Evolutionary conservation across 176 grass and related monocot species (phyloP).

Genomic region (Typha latifolia): DNA sequence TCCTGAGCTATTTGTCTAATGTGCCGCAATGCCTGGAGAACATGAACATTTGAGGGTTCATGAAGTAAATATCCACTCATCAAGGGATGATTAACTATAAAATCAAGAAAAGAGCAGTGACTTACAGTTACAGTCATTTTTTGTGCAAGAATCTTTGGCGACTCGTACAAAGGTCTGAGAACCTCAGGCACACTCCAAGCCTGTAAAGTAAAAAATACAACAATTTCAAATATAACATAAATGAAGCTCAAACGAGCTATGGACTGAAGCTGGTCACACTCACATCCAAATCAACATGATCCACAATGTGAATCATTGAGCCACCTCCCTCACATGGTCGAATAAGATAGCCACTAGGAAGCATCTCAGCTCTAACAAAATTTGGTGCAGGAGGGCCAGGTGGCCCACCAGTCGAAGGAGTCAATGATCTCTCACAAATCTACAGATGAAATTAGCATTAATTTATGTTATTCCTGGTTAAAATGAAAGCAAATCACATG

Average conservation of each 20-base stretch:
- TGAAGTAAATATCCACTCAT: no score
- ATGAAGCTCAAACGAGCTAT: background rate
- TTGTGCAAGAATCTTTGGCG: conserved; percentile 81
- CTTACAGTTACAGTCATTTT: conserved; percentile 86
- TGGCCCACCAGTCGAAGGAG: conserved; percentile 80
- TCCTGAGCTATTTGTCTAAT: conserved; percentile 83
- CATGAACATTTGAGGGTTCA: background rate
- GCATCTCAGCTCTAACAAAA: conserved; percentile 91
- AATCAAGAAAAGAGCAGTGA: background rate
- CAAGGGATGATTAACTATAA: background rate
- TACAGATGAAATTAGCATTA: conserved; percentile 22
- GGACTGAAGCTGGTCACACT: conserved; percentile 1
- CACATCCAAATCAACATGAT: conserved; percentile 97
- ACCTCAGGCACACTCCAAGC: conserved; percentile 93
- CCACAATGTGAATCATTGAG: conserved; percentile 99
- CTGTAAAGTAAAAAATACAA: conserved; percentile 23
- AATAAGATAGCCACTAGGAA: conserved; percentile 92
- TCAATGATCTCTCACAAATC: conserved; percentile 97
- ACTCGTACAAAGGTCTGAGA: conserved; percentile 83
- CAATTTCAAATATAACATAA: background rate
- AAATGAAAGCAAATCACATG: no score
- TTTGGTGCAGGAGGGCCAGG: conserved; percentile 47
- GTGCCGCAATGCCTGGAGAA: conserved; percentile 59
- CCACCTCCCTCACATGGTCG: conserved; percentile 93
- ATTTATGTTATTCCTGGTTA: no score